Base-by-base conservation (phyloP, 2,329 filamentous ascomycete genomes). In the Phialophora macrospora region DNA sequence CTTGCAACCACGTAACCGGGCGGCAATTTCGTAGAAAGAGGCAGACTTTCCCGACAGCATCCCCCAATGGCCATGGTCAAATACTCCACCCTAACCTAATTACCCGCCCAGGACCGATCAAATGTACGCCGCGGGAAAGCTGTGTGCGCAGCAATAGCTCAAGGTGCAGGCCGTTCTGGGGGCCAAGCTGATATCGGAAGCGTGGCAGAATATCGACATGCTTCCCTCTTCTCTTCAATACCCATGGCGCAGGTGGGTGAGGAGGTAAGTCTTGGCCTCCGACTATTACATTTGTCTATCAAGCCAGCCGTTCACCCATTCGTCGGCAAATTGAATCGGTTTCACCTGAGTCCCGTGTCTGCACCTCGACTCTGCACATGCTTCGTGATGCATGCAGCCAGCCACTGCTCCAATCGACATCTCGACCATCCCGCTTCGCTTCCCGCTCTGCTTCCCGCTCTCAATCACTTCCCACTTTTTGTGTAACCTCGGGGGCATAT, bases 401-500 rank as follows among this genome's bases (percentile, higher is more conserved):
- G 38, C 48, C 48, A 26, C 48, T 14, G 4, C 11, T 20, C 46
- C 48, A 51, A 14, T n/a, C 22, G 38, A 44, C 38, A 2, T n/a
- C 17, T 44, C 5, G 38, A 6, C 38, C 38, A 44, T 17, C 38
- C 38, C 38, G 38, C 38, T 44, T 28, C 48, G 24, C 20, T 8
- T 51, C 20, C 48, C 48, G 48, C 48, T 28, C 48, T 51, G 24
- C 20, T 8, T 51, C 9, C 48, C 48, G 48, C 48, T 17, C 48
- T 51, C 22, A 51, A 22, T 12, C 22, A 22, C 20, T 51, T 28
- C 48, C 24, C 48, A 22, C 48, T 28, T 51, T 51, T 51, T 17
- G 48, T 51, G 48, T 22, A n/a, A 22, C 48, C 9, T n/a, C 17
- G 7, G 17, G 17, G 12, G 38, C 17, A 17, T 7, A 20, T n/a